These are phyloP conservation scores for Hippophae tibetana DNA, from an alignment of 306 rosid species.

Conservation along the genomic window DNA sequence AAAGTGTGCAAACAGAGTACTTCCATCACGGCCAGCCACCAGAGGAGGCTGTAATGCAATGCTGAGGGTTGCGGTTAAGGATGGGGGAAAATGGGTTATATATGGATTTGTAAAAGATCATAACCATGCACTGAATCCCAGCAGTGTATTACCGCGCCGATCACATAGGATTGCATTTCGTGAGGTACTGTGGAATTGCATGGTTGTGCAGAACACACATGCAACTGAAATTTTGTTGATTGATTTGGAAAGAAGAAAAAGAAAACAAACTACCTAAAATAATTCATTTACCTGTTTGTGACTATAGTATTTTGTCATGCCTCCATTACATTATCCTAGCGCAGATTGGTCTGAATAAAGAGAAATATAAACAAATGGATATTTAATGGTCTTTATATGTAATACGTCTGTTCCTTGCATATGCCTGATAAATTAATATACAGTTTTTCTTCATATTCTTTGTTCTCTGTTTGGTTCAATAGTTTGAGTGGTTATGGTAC, in stretches of 20 bases:
- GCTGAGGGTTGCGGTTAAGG: constrained; percentile 14
- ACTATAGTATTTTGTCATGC: too few relatives aligned
- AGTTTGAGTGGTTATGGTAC: not conserved
- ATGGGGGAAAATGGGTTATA: constrained; percentile 14
- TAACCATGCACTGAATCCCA: constrained; percentile 19
- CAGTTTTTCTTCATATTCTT: not conserved
- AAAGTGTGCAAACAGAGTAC: constrained; percentile 5
- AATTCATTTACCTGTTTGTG: too few relatives aligned
- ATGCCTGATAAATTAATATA: not conserved
- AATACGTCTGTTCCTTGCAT: too few relatives aligned
- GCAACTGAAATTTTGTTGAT: not conserved
- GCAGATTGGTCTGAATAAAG: too few relatives aligned
- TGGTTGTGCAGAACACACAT: not conserved
- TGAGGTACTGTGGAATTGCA: constrained; percentile 9
- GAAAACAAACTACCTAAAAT: too few relatives aligned
- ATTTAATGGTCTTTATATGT: too few relatives aligned
- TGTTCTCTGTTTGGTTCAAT: not conserved
- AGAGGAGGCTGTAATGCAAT: constrained; percentile 15
- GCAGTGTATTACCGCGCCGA: constrained; percentile 14
- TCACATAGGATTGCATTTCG: constrained; percentile 16
- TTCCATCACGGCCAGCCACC: constrained; percentile 5
- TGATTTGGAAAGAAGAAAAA: too few relatives aligned
- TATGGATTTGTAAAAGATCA: constrained; percentile 16
- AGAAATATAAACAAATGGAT: too few relatives aligned
- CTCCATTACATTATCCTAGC: too few relatives aligned